Evolutionary conservation across 2,329 filamentous ascomycete genomes (phyloP).

Genomic region (Drechmeria coniospora): DNA sequence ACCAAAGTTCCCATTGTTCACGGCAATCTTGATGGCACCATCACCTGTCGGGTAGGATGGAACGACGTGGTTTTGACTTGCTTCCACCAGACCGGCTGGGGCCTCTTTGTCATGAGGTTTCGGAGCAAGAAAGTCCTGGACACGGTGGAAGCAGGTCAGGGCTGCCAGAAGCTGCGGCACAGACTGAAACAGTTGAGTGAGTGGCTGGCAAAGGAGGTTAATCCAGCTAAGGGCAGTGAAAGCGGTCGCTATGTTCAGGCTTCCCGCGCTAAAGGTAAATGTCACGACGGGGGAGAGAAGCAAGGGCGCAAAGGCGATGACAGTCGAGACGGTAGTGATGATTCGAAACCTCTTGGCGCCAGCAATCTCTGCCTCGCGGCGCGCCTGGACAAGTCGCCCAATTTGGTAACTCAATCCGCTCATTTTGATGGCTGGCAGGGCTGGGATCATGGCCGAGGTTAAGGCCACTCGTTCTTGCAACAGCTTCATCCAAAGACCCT

Average conservation of each 20-base stretch:
- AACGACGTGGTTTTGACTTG: neutral
- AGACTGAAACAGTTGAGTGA: constrained; percentile 16
- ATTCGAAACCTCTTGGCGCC: constrained; percentile 13
- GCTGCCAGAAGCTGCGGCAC: constrained; percentile 16
- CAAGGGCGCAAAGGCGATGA: constrained; percentile 17
- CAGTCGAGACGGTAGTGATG: constrained; percentile 8
- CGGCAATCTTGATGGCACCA: neutral
- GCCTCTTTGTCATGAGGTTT: constrained; percentile 7
- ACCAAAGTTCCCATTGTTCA: constrained; percentile 10
- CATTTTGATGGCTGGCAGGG: neutral
- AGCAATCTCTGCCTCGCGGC: constrained; percentile 14
- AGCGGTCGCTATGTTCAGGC: neutral
- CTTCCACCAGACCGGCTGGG: neutral
- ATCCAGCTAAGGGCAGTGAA: constrained; percentile 21
- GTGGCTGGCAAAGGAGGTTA: constrained; percentile 16
- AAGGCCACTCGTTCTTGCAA: neutral
- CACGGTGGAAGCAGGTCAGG: constrained; percentile 16
- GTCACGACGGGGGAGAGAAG: constrained; percentile 19
- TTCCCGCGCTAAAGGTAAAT: constrained; percentile 11
- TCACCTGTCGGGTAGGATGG: neutral
- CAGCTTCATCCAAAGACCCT: constrained; percentile 1
- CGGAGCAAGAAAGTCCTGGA: constrained; percentile 21
- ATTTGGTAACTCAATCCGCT: neutral
- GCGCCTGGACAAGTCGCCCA: neutral
- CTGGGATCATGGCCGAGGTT: neutral